These are phyloP conservation scores for Capsicum baccatum DNA, from an alignment of 257 asterid species.

Conservation along the genomic window DNA sequence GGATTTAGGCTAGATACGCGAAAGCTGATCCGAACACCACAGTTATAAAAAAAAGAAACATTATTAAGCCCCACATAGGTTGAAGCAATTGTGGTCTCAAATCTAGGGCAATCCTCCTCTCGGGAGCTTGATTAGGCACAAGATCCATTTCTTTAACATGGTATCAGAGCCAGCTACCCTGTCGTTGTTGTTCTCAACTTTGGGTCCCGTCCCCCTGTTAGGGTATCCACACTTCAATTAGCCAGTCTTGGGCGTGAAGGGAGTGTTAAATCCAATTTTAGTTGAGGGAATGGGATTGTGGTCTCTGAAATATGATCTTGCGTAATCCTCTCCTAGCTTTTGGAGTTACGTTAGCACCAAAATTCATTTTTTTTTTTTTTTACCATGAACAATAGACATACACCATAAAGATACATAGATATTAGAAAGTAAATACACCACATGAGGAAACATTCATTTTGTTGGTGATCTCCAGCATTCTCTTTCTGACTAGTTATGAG, in stretches of 20 bases:
- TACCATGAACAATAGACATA: not conserved
- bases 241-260: no score
- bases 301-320: not conserved
- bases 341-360: not conserved
- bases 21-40: no score
- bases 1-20: no score
- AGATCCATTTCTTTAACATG: slow-evolving; percentile 14
- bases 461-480: not conserved
- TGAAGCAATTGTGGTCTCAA: not conserved
- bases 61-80: not conserved
- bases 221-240: not conserved
- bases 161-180: not conserved
- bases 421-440: slow-evolving; percentile 20
- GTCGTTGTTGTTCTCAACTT: not conserved
- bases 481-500: not conserved
- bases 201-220: not conserved
- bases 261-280: not conserved
- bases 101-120: not conserved
- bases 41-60: no score
- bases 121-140: not conserved
- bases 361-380: not conserved
- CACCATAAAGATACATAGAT: not conserved
- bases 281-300: not conserved
- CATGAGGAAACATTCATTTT: not conserved
- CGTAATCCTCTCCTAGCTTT: not conserved